A percentile compares a stretch with the other conserved stretches of the same genome.
These are phyloP conservation scores for Dalbergia cochinchinensis DNA, from an alignment of 306 rosid species.

Conservation along the genomic window DNA sequence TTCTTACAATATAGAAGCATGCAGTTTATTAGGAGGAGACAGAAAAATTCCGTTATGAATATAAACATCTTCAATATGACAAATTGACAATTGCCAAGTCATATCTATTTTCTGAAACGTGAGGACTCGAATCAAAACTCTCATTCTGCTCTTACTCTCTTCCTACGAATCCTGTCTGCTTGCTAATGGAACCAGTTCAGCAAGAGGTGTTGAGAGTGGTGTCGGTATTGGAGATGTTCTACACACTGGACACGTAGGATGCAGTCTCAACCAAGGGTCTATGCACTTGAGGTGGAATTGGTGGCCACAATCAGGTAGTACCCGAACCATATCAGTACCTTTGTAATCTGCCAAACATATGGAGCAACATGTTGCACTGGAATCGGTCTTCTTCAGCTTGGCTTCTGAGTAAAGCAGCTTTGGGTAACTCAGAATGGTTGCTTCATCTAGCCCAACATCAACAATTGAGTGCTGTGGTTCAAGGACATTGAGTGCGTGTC, in stretches of 20 bases:
- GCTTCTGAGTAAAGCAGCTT: constrained; percentile 62
- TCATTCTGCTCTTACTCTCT: no score
- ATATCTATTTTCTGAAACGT: neutral
- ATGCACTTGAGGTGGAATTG: constrained; percentile 63
- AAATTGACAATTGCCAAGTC: neutral
- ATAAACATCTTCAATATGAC: neutral
- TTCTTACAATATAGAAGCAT: neutral
- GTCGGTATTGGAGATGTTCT: constrained; percentile 51
- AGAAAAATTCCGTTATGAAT: neutral
- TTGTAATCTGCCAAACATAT: constrained; percentile 72
- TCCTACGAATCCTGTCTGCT: constrained; percentile 49
- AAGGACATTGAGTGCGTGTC: neutral
- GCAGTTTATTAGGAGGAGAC: neutral
- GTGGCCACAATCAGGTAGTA: constrained; percentile 68
- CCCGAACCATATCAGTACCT: constrained; percentile 52
- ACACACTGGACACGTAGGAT: constrained; percentile 74
- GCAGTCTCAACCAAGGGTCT: constrained; percentile 72
- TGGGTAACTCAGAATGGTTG: constrained; percentile 56
- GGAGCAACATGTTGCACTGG: constrained; percentile 63
- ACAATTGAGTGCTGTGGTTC: constrained; percentile 39
- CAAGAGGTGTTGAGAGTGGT: constrained; percentile 69
- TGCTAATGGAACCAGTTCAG: constrained; percentile 67
- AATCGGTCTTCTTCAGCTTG: constrained; percentile 42
- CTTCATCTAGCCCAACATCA: constrained; percentile 64
- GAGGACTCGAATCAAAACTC: neutral